Base-by-base conservation (phyloP, 306 rosid species). In the Rosa rugosa region DNA sequence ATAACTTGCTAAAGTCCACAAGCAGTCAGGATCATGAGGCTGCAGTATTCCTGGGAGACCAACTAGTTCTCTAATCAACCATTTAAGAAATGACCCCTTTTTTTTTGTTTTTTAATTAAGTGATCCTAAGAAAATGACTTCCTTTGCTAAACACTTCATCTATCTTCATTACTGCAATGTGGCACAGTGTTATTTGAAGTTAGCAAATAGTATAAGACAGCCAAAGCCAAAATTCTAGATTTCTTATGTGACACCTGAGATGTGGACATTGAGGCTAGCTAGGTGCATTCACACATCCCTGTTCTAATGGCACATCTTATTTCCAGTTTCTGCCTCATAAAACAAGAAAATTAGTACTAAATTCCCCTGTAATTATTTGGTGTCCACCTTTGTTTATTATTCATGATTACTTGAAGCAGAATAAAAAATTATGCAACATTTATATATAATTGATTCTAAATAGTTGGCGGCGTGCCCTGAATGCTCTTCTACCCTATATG, bases 391-490 rank as follows among this genome's bases (percentile, higher is more conserved):
- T 68, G 72, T 68, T 68, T 68, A 40, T 18, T 38, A 1, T 20
- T 16, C n/a, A 16, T 38, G 46, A 38, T 66, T 71, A 68, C n/a
- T 67, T 40, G 70, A 44, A 69, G 41, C 31, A 56, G 67, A 68
- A 57, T 12, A 75, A 67, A 75, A 72, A 46, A 75, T 56, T 42
- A 27, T 70, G 9, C 63, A 56, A 47, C 59, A 76, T 31, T 31
- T 31, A 31, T 75, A 82, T 46, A 40, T 71, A 12, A 66, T 38
- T 34, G 12, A 51, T 77, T 20, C 75, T 81, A 83, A 85, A 85
- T 81, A 76, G 87, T 76, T 70, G 84, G 85, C 82, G 69, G 80
- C 93, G 92, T 90, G 93, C 92, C 93, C 85, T 79, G 45, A 72
- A 80, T 89, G 93, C 70, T 84, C 86, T 71, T 77, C 91, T 75